Evolutionary conservation across 768 basidiomycete genomes (phyloP).

Genomic region (Pisolithus orientalis): DNA sequence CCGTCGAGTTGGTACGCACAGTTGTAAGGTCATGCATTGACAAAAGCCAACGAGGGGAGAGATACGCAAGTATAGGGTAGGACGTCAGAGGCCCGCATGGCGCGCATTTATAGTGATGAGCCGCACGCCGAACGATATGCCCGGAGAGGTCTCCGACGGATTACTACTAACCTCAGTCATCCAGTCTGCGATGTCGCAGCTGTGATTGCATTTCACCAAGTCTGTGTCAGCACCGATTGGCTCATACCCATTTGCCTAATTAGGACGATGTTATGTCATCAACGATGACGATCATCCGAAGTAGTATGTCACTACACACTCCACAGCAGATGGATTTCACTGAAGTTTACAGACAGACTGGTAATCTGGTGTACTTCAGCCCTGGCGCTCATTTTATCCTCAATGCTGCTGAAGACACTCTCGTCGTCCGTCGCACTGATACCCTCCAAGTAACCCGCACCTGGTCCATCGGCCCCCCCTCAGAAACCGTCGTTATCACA

Average conservation of each 20-base stretch:
- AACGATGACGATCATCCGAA: no score
- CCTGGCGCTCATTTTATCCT: conserved; percentile 84
- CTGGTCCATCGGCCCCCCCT: conserved; percentile 60
- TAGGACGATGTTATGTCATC: background rate
- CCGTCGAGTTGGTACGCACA: background rate
- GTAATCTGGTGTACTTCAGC: conserved; percentile 71
- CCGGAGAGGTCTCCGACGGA: no score
- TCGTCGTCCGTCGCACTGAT: conserved; percentile 80
- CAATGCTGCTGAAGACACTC: conserved; percentile 68
- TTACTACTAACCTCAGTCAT: background rate
- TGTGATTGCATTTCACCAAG: background rate
- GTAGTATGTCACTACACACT: no score
- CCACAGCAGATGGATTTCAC: conserved; percentile 68
- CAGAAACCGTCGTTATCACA: conserved; percentile 42
- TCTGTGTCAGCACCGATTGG: background rate
- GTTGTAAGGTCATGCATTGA: no score
- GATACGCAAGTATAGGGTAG: no score
- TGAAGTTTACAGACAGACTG: conserved; percentile 73
- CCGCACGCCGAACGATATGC: no score
- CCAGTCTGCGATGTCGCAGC: background rate
- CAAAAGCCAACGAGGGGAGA: no score
- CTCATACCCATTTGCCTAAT: background rate
- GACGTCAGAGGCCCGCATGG: no score
- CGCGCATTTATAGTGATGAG: no score
- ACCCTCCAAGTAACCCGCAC: conserved; percentile 79